A percentile compares a stretch with the other conserved stretches of the same genome.
Conservation (phyloP, 257 asterid species). For the Salvia rosmarinus region DNA sequence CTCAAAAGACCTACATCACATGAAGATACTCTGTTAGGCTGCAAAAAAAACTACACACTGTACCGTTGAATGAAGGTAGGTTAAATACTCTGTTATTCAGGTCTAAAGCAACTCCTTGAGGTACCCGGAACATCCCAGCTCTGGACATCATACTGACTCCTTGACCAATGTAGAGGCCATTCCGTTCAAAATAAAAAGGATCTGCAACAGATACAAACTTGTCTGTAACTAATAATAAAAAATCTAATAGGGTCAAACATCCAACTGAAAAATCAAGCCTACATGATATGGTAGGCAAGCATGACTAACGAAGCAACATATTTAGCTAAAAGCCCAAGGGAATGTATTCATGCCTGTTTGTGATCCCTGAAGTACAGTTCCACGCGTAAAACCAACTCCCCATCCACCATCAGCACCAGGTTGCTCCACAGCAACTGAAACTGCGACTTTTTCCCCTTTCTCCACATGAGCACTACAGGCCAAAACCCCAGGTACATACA, state of each 20-base stretch:
- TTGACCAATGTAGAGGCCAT: constrained; percentile 90
- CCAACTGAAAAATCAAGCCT: constrained; percentile 8
- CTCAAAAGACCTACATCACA: constrained; percentile 1
- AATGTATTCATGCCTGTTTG: constrained; percentile 57
- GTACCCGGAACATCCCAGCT: constrained; percentile 84
- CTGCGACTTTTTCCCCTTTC: constrained; percentile 87
- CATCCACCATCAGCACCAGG: constrained; percentile 78
- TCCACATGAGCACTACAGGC: constrained; percentile 99
- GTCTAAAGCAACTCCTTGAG: constrained; percentile 80
- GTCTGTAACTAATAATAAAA: constrained; percentile 5
- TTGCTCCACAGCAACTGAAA: constrained; percentile 92
- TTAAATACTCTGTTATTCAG: constrained; percentile 77
- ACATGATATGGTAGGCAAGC: neutral
- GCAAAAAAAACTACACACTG: constrained; percentile 22
- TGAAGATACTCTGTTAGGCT: neutral
- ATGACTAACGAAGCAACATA: neutral
- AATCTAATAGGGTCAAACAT: neutral
- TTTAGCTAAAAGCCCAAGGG: neutral
- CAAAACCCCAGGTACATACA: constrained; percentile 97
- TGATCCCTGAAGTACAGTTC: constrained; percentile 81
- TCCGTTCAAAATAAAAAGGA: constrained; percentile 70
- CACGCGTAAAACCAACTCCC: constrained; percentile 93
- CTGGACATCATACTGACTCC: constrained; percentile 87
- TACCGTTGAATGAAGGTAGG: constrained; percentile 85
- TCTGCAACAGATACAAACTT: constrained; percentile 50